Evolutionary conservation across 2,329 filamentous ascomycete genomes (phyloP).

Genomic region (Claviceps fusiformis): DNA sequence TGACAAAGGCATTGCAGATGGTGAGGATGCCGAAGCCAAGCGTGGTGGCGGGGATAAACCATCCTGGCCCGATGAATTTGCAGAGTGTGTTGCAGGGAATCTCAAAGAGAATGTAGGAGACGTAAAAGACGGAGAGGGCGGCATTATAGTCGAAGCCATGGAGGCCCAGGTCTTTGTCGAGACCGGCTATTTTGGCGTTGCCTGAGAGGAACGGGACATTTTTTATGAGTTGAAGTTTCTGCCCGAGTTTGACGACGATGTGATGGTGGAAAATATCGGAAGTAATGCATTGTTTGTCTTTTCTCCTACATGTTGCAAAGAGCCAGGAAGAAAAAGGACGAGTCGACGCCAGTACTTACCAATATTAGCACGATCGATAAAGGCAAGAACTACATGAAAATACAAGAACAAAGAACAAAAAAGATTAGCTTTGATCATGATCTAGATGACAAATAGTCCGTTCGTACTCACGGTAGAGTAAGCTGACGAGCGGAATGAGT

Average conservation of each 20-base stretch:
- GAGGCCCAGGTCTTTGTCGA: conserved; percentile 40
- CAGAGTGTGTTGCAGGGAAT: conserved; percentile 49
- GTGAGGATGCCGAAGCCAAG: conserved; percentile 45
- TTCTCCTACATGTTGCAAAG: no score
- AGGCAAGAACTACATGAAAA: conserved; percentile 18
- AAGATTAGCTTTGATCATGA: not conserved
- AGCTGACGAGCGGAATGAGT: conserved; percentile 48
- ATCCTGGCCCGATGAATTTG: conserved; percentile 51
- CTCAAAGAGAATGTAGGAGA: conserved; percentile 52
- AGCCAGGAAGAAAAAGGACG: not conserved
- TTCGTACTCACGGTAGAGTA: conserved; percentile 39
- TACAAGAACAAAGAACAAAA: no score
- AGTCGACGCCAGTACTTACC: conserved; percentile 24
- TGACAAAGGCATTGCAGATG: conserved; percentile 47
- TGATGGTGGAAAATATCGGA: not conserved
- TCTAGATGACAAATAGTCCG: not conserved
- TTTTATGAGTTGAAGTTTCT: not conserved
- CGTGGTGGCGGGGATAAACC: conserved; percentile 46
- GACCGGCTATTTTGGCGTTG: conserved; percentile 43
- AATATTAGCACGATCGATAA: conserved; percentile 55
- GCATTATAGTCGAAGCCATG: conserved; percentile 47
- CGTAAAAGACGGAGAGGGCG: conserved; percentile 48
- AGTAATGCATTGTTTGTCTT: not conserved
- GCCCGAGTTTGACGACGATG: not conserved
- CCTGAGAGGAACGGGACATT: conserved; percentile 19